Conservation (phyloP, 1,284 basidiomycete genomes). For the Paramarasmius palmivorus region DNA sequence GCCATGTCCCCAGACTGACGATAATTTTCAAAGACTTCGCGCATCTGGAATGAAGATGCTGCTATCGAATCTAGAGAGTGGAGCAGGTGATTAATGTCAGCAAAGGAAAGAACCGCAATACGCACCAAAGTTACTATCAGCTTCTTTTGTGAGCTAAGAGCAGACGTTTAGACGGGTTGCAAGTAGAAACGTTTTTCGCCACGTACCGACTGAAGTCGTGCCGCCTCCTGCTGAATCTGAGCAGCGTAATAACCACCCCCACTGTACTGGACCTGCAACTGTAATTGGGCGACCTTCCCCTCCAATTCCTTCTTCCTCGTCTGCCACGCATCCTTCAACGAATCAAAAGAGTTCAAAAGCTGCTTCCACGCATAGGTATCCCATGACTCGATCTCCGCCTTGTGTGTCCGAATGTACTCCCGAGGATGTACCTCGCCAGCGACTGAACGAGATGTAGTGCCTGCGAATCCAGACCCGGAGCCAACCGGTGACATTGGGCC, state of each 20-base stretch:
- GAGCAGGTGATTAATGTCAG: constrained; percentile 4
- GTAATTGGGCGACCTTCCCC: constrained; percentile 39
- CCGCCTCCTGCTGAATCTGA: constrained; percentile 50
- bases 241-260: constrained; percentile 36
- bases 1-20: constrained; percentile 56
- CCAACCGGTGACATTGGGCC: constrained; percentile 15
- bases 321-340: constrained; percentile 55
- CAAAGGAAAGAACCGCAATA: constrained; percentile 1
- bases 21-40: constrained; percentile 58
- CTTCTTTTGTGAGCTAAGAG: constrained; percentile 50
- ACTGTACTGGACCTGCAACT: constrained; percentile 42
- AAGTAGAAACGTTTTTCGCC: background rate
- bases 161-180: constrained; percentile 2
- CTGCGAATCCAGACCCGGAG: constrained; percentile 1
- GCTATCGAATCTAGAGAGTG: constrained; percentile 46
- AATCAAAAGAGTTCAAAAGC: constrained; percentile 48
- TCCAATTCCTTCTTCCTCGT: constrained; percentile 47
- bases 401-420: constrained; percentile 55
- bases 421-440: constrained; percentile 50
- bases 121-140: constrained; percentile 49
- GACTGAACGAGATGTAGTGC: constrained; percentile 29
- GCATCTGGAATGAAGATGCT: constrained; percentile 59
- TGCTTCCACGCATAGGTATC: constrained; percentile 60
- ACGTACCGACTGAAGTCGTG: constrained; percentile 49
- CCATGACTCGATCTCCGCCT: constrained; percentile 57